Evolutionary conservation across 108 stramenopile genomes (phyloP), one percentile per base, ranked within the genome.

Genomic region (Chaetoceros tenuissimus): DNA sequence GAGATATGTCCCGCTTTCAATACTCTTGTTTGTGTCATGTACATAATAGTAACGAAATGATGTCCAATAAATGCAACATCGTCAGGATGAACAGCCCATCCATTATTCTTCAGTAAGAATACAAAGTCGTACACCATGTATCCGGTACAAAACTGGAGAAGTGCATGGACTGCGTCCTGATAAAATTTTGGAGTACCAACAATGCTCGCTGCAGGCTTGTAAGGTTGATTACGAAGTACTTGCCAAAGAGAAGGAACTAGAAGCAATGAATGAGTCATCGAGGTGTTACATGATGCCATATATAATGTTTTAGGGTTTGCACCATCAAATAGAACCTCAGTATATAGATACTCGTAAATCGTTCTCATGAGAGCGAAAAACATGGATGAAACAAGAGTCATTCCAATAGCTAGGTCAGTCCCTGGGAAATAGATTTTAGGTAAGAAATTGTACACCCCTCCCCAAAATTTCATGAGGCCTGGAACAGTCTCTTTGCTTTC

Each of bases 51-150:
- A 28, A 69, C 59, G 5, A 79, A 26, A 62, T 87, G 85, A 59
- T 87, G 85, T 10, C 44, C 77, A 48, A 40, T 40, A 40, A 40
- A 60, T 0, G 60, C 48, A 18, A 60, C 24, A 23, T 60, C 60
- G 20, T 60, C 60, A 30, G 60, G 50, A 31, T 51, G 60, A 24
- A 51, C 22, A 0, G 49, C 31, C 24, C 48, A 57, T 20, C 24
- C 28, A 10, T 31, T 20, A 57, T 52, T 59, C 0, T 60, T 1
- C 16, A 75, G 28, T 24, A 60, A 67, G 31, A 68, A 43, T 3
- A 53, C 7, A 22, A 58, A 58, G 57, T 87, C 85, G 54, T 80
- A 78, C 17, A 87, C 27, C 85, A 87, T 87, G 68, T 82, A 87
- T 22, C 78, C 85, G 2, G 77, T 87, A 48, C 85, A 87, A 26